Evolutionary conservation across 768 basidiomycete species (phyloP).

Genomic region (Kwoniella dejecticola): DNA sequence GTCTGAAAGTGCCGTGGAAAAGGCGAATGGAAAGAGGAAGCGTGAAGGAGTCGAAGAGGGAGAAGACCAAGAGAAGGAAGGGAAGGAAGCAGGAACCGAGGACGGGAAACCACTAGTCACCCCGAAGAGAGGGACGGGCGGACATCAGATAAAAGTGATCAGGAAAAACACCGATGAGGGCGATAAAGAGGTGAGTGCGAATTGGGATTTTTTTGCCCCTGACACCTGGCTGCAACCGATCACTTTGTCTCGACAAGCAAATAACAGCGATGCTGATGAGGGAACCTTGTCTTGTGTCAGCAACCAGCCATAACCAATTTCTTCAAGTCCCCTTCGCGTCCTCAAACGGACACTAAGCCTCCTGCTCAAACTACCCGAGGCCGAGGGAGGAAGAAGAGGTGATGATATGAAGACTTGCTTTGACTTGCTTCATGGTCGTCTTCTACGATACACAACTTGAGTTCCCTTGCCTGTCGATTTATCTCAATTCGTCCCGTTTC

Average conservation of each 20-base stretch:
- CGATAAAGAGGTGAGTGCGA: conserved; percentile 31
- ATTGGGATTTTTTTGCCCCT: not conserved
- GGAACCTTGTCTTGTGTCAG: conserved; percentile 11
- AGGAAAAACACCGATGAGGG: conserved; percentile 24
- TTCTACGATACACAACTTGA: too few species aligned
- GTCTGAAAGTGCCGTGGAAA: conserved; percentile 3
- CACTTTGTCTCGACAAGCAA: not conserved
- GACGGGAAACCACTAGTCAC: not conserved
- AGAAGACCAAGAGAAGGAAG: conserved; percentile 15
- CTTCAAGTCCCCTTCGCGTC: conserved; percentile 34
- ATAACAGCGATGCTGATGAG: not conserved
- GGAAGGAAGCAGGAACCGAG: conserved; percentile 3
- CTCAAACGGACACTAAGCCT: not conserved
- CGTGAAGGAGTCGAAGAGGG: conserved; percentile 7
- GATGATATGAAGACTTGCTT: not conserved
- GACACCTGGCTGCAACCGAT: too few species aligned
- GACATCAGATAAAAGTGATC: conserved; percentile 46
- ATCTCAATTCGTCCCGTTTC: too few species aligned
- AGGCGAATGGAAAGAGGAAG: conserved; percentile 15
- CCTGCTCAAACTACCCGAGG: not conserved
- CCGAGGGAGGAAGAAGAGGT: not conserved
- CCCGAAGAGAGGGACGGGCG: conserved; percentile 21
- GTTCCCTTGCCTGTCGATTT: too few species aligned
- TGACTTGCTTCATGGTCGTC: too few species aligned
- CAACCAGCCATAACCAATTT: conserved; percentile 49